Conservation (phyloP, 345 rosid genomes). For the Brassica rapa region DNA sequence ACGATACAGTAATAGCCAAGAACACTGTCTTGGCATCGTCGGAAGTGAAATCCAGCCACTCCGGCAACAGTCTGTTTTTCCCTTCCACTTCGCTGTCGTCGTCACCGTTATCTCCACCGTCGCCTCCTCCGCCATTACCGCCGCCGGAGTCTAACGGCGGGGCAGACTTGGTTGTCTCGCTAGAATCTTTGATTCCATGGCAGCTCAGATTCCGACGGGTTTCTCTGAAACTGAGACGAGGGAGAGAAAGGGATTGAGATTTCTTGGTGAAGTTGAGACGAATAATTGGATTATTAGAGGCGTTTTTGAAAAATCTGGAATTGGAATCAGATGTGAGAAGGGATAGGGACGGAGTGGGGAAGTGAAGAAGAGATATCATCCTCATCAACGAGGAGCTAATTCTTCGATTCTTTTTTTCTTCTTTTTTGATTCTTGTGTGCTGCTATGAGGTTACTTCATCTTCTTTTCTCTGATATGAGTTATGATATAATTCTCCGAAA, state of each 20-base stretch:
- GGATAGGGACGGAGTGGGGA: slow-evolving; percentile 28
- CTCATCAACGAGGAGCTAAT: slow-evolving; percentile 20
- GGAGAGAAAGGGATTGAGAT: slow-evolving; percentile 6
- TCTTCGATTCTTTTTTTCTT: neutral
- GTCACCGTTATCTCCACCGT: slow-evolving; percentile 50
- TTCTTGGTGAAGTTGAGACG: neutral
- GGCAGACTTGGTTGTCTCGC: slow-evolving; percentile 50
- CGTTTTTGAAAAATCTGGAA: neutral
- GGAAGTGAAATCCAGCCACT: slow-evolving; percentile 67
- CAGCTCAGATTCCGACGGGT: slow-evolving; percentile 36
- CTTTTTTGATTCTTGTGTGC: neutral
- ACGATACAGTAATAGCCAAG: slow-evolving; percentile 67
- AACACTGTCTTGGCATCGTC: slow-evolving; percentile 86
- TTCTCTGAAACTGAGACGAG: slow-evolving; percentile 1
- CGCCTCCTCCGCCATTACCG: slow-evolving; percentile 44
- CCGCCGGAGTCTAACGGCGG: slow-evolving; percentile 39
- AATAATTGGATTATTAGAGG: slow-evolving; percentile 19
- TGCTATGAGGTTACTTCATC: neutral
- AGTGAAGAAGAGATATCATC: slow-evolving; percentile 46
- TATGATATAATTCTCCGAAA: too few species aligned
- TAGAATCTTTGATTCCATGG: slow-evolving; percentile 54
- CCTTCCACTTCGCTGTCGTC: slow-evolving; percentile 54
- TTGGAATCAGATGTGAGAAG: slow-evolving; percentile 38
- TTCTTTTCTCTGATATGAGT: neutral
- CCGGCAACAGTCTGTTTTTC: slow-evolving; percentile 61